A percentile compares a stretch with the other conserved stretches of the same genome.
Evolutionary conservation across 371 early-diverging fungal species (phyloP).

Genomic region (Syncephalastrum racemosum): DNA sequence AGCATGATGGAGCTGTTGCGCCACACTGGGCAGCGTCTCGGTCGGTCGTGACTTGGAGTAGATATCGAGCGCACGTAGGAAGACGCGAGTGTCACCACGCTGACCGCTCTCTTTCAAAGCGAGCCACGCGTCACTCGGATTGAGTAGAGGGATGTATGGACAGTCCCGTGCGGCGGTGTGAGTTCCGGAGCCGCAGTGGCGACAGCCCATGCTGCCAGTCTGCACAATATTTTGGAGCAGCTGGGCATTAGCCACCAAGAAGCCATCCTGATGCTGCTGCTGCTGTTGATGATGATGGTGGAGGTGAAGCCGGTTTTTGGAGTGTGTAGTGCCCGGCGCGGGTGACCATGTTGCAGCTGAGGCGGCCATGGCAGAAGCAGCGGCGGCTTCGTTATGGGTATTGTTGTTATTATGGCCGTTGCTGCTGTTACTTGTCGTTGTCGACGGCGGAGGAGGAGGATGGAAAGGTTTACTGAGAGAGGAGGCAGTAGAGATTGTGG

Average conservation of each 20-base stretch:
- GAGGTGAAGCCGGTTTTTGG: neutral
- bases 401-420: neutral
- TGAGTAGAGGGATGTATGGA: slow-evolving; percentile 11
- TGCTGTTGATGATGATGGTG: neutral
- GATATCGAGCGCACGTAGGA: slow-evolving; percentile 13
- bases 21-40: slow-evolving; percentile 15
- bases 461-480: too few species aligned
- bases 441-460: neutral
- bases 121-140: slow-evolving; percentile 12
- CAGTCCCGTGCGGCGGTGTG: slow-evolving; percentile 13
- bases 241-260: slow-evolving; percentile 13
- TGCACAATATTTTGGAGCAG: slow-evolving; percentile 17
- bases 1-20: slow-evolving; percentile 4
- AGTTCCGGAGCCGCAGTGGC: slow-evolving; percentile 14
- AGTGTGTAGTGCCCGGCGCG: too few species aligned
- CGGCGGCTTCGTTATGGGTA: too few species aligned
- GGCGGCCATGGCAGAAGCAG: too few species aligned
- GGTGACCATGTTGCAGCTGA: too few species aligned
- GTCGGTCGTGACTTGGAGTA: slow-evolving; percentile 17
- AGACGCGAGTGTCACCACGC: neutral
- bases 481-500: neutral
- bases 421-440: slow-evolving; percentile 1
- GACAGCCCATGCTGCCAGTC: slow-evolving; percentile 16
- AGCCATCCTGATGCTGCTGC: slow-evolving; percentile 7
- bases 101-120: slow-evolving; percentile 6